Base-by-base conservation (phyloP, 306 rosid species). In the Vigna unguiculata region DNA sequence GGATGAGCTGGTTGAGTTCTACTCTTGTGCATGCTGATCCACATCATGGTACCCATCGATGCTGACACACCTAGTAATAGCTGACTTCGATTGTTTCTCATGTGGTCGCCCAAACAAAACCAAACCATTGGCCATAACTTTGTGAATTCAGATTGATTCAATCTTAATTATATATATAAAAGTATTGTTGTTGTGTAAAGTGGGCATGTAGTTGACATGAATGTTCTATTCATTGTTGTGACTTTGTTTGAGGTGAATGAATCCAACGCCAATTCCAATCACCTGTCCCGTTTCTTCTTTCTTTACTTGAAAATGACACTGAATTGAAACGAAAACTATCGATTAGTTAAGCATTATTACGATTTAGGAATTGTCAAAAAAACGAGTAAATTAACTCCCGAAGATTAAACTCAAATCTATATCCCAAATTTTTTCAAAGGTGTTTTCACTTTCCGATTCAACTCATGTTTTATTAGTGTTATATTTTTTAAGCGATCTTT, bases 1-100 rank as follows among this genome's bases (percentile, higher is more conserved):
- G 88, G 93, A 92, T 15, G 97, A 94, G 77, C 81, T 94, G 32
- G 97, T 88, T 40, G 90, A 90, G 73, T 89, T 94, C 86, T 94
- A 94, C 84, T 86, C 87, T 52, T 90, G 89, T 80, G 81, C 86
- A 49, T 76, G 83, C 66, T 89, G 83, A 88, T 25, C 17, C 51
- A 38, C 70, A 32, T 32, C 12, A 59, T 32, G 22, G 6, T 30
- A 13, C 5, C 9, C 13, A 8, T 4, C 9, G 14, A 3, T 13
- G 38, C 41, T 15, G 28, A 17, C 48, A 36, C 52, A 40, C 32
- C 34, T 65, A 40, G 68, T 51, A 19, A 77, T 57, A 22, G 75
- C 78, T 61, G 77, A 52, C 80, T 75, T 63, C 13, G 2, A 21
- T 34, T 34, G 65, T 62, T 36, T 20, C 36, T 57, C 1, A 11